phyloP scores from a whole-genome alignment of 1,139 yeast genomes.

The Magnusiomyces paraingens region DNA sequence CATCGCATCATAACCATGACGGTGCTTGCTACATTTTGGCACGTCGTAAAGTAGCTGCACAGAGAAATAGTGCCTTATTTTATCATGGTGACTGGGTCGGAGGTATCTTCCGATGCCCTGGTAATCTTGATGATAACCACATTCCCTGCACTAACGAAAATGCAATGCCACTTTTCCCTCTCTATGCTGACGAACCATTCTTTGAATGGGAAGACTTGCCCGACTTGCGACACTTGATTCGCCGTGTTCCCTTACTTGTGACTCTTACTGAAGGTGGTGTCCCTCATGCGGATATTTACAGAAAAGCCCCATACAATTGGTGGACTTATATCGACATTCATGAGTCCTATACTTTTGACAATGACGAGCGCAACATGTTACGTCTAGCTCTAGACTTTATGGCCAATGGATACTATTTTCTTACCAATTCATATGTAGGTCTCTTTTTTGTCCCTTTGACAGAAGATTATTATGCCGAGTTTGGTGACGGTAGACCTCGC shows the following conservation, averaged over 20 bases:
- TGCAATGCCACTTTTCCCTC: constrained; percentile 22
- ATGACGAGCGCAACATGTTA: constrained; percentile 9
- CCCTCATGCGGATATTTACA: background rate
- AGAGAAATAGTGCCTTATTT: constrained; percentile 41
- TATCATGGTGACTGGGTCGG: constrained; percentile 59
- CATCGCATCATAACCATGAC: constrained; percentile 14
- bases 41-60: constrained; percentile 48
- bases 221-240: constrained; percentile 14
- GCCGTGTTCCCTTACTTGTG: constrained; percentile 15
- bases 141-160: constrained; percentile 19
- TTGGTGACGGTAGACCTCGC: constrained; percentile 16
- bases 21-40: constrained; percentile 49
- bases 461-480: constrained; percentile 7
- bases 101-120: constrained; percentile 50
- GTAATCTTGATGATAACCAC: constrained; percentile 25
- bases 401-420: constrained; percentile 4
- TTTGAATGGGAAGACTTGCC: constrained; percentile 18
- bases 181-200: constrained; percentile 21
- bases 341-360: constrained; percentile 17
- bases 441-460: constrained; percentile 5
- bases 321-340: constrained; percentile 16
- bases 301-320: constrained; percentile 14
- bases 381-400: constrained; percentile 5
- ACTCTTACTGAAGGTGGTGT: constrained; percentile 14
- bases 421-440: constrained; percentile 6